Evolutionary conservation across 257 asterid species (phyloP), one percentile per base, ranked within the genome.

Genomic region (Gynochthodes officinalis): DNA sequence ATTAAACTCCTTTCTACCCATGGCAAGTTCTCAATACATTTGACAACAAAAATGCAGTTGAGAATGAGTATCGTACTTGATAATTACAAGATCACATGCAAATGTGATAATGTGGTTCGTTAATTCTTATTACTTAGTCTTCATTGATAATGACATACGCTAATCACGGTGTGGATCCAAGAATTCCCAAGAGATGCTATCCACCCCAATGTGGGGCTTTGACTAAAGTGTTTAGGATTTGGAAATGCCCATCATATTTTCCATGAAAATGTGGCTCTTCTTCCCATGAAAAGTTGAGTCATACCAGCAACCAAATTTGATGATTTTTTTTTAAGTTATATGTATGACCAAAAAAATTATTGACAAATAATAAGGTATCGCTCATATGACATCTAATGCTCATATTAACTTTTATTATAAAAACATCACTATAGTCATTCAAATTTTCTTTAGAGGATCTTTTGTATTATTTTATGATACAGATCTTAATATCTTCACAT

Each of bases 101-200:
- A 46, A 46, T 7, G 49, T 16, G 35, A 52, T 74, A 39, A 30
- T 57, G 21, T 50, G 46, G 57, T 64, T 74, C 49, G 43, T 63
- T 68, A 54, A 40, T 37, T 43, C 18, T 48, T 28, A 27, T 35
- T 62, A 48, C 48, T 39, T 63, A 14, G 58, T 72, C 68, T 81
- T 76, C 69, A 71, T 70, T 76, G 89, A 87, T 67, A 84, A 76
- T 43, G 90, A 88, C 88, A n/a, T 63, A 81, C 93, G 89, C 77
- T 73, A 86, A 85, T 90, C 86, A 82, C 93, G 90, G 90, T 73
- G 78, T 81, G 83, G 69, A 77, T 70, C 80, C 79, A 46, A 53
- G 77, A 78, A 60, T 70, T 71, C 33, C 13, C 43, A 53, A 69
- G 64, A 23, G 52, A 64, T 77, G 30, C 72, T 72, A 43, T 23